These are phyloP conservation scores for Phlebopus sp. DNA, from an alignment of 1,284 basidiomycete species.

Conservation along the genomic window DNA sequence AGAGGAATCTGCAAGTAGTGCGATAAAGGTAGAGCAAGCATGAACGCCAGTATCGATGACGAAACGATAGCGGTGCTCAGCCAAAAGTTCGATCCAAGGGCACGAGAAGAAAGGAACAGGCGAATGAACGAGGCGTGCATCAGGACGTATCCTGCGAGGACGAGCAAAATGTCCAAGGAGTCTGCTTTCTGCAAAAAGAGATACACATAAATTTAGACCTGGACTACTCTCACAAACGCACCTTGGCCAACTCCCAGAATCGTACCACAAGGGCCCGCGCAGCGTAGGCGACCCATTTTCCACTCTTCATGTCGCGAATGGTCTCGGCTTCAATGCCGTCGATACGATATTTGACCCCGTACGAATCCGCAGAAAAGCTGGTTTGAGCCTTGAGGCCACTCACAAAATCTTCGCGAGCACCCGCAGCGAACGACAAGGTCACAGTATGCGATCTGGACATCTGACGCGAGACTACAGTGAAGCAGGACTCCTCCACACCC, in stretches of 20 bases:
- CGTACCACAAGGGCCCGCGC: conserved; percentile 75
- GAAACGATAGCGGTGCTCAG: conserved; percentile 83
- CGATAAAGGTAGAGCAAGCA: conserved; percentile 84
- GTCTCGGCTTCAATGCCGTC: conserved; percentile 43
- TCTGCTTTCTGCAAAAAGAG: conserved; percentile 71
- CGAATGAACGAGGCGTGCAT: conserved; percentile 97
- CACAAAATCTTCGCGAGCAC: conserved; percentile 49
- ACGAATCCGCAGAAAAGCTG: conserved; percentile 35
- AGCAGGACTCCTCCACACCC: conserved; percentile 37
- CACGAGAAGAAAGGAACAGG: conserved; percentile 82
- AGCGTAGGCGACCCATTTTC: conserved; percentile 87
- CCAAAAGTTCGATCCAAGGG: conserved; percentile 88
- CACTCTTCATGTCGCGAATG: conserved; percentile 66
- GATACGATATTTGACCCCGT: conserved; percentile 42
- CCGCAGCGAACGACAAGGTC: conserved; percentile 58
- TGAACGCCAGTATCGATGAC: conserved; percentile 84
- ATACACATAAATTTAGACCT: conserved; percentile 5
- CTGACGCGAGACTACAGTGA: conserved; percentile 35
- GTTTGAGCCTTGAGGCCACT: conserved; percentile 40
- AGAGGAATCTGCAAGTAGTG: conserved; percentile 83
- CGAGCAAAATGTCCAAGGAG: conserved; percentile 93
- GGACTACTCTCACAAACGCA: conserved; percentile 31
- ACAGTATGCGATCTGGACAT: conserved; percentile 45
- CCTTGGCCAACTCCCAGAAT: conserved; percentile 86
- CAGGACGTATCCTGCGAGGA: conserved; percentile 91